A percentile compares a stretch with the other conserved stretches of the same genome.
Conservation (phyloP, 2,329 filamentous ascomycete genomes). For the Claviceps digitariae region DNA sequence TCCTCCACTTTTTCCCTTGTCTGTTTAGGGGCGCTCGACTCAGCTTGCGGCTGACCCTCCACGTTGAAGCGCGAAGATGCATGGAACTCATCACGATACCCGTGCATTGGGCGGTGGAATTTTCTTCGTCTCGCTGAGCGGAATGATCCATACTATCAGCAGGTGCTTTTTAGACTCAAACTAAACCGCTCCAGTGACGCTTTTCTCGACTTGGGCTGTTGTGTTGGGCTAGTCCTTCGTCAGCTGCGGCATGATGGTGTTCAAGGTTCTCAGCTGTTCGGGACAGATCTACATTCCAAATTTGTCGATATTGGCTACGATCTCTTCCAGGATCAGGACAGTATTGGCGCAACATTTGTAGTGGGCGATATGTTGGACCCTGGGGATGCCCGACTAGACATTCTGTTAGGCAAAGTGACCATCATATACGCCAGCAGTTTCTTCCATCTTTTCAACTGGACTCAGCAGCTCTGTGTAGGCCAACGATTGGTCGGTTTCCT, state of each 20-base stretch:
- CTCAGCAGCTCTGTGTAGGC: constrained; percentile 31
- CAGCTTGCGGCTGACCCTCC: not conserved
- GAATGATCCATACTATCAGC: constrained; percentile 27
- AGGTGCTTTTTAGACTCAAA: constrained; percentile 28
- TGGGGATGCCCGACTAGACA: constrained; percentile 20
- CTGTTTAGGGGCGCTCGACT: not conserved
- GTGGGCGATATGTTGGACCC: constrained; percentile 35
- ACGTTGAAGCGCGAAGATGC: constrained; percentile 28
- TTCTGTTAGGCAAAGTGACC: constrained; percentile 27
- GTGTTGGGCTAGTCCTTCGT: constrained; percentile 36
- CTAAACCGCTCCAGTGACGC: constrained; percentile 23
- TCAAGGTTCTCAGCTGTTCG: constrained; percentile 32
- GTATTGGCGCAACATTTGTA: constrained; percentile 33
- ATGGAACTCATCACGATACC: constrained; percentile 30
- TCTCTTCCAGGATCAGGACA: constrained; percentile 45
- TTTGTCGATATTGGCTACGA: constrained; percentile 48
- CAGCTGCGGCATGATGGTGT: constrained; percentile 37
- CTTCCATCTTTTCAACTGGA: constrained; percentile 36
- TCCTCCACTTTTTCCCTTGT: not conserved
- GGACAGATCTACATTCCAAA: constrained; percentile 32
- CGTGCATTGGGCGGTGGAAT: constrained; percentile 36
- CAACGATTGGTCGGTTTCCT: constrained; percentile 31
- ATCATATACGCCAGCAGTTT: constrained; percentile 36
- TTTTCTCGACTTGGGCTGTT: constrained; percentile 37
- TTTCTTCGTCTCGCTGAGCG: constrained; percentile 31